Conservation (phyloP, 2,329 filamentous ascomycete species). For the Ramichloridium luteum region DNA sequence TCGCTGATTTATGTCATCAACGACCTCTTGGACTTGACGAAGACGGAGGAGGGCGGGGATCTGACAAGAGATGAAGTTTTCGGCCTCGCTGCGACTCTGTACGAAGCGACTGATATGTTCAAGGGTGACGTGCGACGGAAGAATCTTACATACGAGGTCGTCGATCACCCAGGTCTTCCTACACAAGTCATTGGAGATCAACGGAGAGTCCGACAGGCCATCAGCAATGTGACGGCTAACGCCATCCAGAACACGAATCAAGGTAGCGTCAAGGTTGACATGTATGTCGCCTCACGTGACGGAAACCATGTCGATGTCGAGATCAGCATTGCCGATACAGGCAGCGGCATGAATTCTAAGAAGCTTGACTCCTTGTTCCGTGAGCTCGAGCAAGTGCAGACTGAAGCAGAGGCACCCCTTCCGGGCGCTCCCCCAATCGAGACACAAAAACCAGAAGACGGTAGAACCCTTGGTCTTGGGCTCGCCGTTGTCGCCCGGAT, state of each 20-base stretch:
- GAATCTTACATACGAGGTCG: slow-evolving; percentile 55
- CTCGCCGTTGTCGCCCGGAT: slow-evolving; percentile 81
- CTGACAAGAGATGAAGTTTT: slow-evolving; percentile 73
- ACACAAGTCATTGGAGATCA: slow-evolving; percentile 64
- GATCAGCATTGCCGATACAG: slow-evolving; percentile 64
- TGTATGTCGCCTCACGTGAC: slow-evolving; percentile 46
- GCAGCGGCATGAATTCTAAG: slow-evolving; percentile 47
- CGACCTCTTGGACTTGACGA: slow-evolving; percentile 76
- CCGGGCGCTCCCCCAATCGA: slow-evolving; percentile 21
- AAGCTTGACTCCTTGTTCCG: slow-evolving; percentile 49
- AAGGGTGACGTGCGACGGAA: slow-evolving; percentile 64
- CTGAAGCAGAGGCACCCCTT: slow-evolving; percentile 40
- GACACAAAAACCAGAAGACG: slow-evolving; percentile 19
- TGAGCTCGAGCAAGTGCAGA: slow-evolving; percentile 54
- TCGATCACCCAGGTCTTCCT: slow-evolving; percentile 57
- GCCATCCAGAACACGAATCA: slow-evolving; percentile 63
- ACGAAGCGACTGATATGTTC: slow-evolving; percentile 68
- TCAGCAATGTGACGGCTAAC: slow-evolving; percentile 75
- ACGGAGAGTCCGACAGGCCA: slow-evolving; percentile 65
- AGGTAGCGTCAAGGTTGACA: slow-evolving; percentile 59
- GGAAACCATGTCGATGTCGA: slow-evolving; percentile 54
- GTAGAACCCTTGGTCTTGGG: slow-evolving; percentile 58
- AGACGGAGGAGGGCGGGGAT: slow-evolving; percentile 69
- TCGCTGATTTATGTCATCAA: slow-evolving; percentile 92
- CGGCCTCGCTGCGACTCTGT: slow-evolving; percentile 56